These are phyloP conservation scores for Aspergillus saccharolyticus DNA, from an alignment of 495 filamentous ascomycete genomes.

Conservation along the genomic window DNA sequence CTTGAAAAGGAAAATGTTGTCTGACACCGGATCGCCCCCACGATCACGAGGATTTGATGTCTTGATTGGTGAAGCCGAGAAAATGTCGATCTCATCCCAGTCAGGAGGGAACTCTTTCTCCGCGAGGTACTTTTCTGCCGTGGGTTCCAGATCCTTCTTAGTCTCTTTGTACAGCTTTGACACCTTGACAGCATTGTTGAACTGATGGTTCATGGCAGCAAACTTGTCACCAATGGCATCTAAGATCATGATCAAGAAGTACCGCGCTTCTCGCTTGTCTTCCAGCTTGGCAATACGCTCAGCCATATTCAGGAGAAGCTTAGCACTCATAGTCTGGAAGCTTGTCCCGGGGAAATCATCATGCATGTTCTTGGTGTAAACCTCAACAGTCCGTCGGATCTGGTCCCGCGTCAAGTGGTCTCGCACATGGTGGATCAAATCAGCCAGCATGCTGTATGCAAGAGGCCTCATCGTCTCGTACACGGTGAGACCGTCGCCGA, in stretches of 20 bases:
- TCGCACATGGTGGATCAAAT: conserved; percentile 95
- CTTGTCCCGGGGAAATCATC: conserved; percentile 96
- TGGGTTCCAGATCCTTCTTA: conserved; percentile 55
- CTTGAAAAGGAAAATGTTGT: conserved; percentile 98
- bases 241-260: conserved; percentile 95
- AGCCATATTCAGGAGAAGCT: conserved; percentile 92
- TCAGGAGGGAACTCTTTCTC: conserved; percentile 76
- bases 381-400: conserved; percentile 90
- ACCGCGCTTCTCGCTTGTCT: conserved; percentile 86
- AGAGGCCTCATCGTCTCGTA: conserved; percentile 94
- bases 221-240: conserved; percentile 98
- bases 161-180: conserved; percentile 65
- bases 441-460: conserved; percentile 97
- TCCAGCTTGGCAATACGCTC: conserved; percentile 90
- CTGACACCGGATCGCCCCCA: conserved; percentile 84
- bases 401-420: conserved; percentile 78
- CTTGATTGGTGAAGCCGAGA: conserved; percentile 92
- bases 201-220: conserved; percentile 95
- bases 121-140: conserved; percentile 71
- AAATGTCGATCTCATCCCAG: conserved; percentile 98
- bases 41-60: conserved; percentile 89
- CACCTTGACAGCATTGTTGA: conserved; percentile 87
- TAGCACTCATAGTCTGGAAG: conserved; percentile 99
- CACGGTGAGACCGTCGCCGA: conserved; percentile 93
- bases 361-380: conserved; percentile 94